These are phyloP conservation scores for Aristolochia contorta DNA, from an alignment of 164 flowering plant genomes.

Conservation along the genomic window DNA sequence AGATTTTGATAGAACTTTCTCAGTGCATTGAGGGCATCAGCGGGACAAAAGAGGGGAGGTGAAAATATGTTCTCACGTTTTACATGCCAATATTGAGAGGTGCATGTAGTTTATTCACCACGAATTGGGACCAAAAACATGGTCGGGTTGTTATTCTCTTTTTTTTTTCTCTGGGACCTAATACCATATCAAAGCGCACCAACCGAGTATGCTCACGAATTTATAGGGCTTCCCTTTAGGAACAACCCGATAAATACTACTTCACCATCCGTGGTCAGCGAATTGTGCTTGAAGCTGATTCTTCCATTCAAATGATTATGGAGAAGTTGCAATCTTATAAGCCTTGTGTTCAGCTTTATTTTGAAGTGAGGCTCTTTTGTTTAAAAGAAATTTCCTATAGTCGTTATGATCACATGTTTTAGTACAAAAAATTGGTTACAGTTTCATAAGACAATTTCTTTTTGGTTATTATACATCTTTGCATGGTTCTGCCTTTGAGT, in stretches of 20 bases:
- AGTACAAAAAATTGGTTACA: too few species aligned
- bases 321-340: conserved; percentile 86
- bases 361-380: conserved; percentile 38
- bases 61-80: conserved; percentile 66
- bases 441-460: too few species aligned
- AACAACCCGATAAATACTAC: conserved; percentile 70
- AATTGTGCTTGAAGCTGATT: conserved; percentile 69
- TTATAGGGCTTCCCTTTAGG: conserved; percentile 63
- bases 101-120: neutral
- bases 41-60: conserved; percentile 72
- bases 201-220: conserved; percentile 52
- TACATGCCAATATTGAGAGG: conserved; percentile 64
- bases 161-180: neutral
- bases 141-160: neutral
- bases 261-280: conserved; percentile 49
- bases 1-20: conserved; percentile 61
- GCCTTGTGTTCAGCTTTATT: conserved; percentile 46
- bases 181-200: conserved; percentile 1
- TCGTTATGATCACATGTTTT: too few species aligned
- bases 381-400: too few species aligned
- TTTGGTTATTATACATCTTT: too few species aligned
- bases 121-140: neutral
- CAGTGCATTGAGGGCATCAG: conserved; percentile 79
- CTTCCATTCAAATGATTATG: conserved; percentile 63
- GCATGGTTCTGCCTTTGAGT: too few species aligned